phyloP scores from a whole-genome alignment of 495 filamentous ascomycete genomes.

The Cryomyces minteri region DNA sequence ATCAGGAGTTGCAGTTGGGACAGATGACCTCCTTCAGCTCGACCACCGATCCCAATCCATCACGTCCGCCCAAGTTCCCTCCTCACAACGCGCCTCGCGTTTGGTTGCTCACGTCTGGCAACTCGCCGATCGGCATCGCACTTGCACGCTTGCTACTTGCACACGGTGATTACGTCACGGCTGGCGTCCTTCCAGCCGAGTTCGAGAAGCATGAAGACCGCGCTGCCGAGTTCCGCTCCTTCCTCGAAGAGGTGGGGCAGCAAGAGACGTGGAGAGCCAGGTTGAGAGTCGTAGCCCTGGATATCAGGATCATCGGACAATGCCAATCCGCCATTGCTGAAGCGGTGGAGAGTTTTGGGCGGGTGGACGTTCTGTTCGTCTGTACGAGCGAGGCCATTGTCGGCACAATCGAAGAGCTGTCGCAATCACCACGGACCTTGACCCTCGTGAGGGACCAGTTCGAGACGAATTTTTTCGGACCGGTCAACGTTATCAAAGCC shows the following conservation, averaged over 20 bases:
- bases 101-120: slow-evolving; percentile 77
- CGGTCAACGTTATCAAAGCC: slow-evolving; percentile 89
- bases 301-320: slow-evolving; percentile 16
- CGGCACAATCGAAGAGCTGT: slow-evolving; percentile 82
- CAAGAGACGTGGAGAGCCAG: slow-evolving; percentile 21
- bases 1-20: no score
- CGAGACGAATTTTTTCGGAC: slow-evolving; percentile 85
- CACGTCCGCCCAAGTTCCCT: slow-evolving; percentile 32
- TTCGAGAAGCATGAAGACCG: slow-evolving; percentile 31
- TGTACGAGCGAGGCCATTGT: slow-evolving; percentile 79
- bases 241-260: slow-evolving; percentile 38
- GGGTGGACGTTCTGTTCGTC: slow-evolving; percentile 75
- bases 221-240: slow-evolving; percentile 28
- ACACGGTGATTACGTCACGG: slow-evolving; percentile 73
- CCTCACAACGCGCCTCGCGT: slow-evolving; percentile 41
- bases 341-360: slow-evolving; percentile 64
- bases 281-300: slow-evolving; percentile 20
- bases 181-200: slow-evolving; percentile 45
- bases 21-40: not conserved
- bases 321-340: slow-evolving; percentile 78
- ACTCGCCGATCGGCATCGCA: slow-evolving; percentile 59
- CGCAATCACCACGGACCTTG: slow-evolving; percentile 47
- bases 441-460: slow-evolving; percentile 80
- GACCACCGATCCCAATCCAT: slow-evolving; percentile 7
- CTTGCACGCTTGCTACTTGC: slow-evolving; percentile 57